Evolutionary conservation across 306 rosid species (phyloP).

Genomic region (Castanopsis chinensis): DNA sequence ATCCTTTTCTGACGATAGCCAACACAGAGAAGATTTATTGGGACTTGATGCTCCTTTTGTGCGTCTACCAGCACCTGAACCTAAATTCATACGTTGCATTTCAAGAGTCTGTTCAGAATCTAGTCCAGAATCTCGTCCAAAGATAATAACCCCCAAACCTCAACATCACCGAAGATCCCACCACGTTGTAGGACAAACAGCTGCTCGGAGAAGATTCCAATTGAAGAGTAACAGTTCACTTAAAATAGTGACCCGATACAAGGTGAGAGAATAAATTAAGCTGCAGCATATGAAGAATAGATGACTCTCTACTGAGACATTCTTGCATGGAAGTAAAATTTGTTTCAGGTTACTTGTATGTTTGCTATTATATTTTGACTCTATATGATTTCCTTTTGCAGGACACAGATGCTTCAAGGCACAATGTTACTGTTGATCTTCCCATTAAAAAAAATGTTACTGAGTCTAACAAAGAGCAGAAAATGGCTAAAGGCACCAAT

Average conservation of each 20-base stretch:
- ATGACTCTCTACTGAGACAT: conserved; percentile 10
- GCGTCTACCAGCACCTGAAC: not conserved
- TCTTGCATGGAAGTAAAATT: conserved; percentile 9
- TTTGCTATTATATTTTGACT: not conserved
- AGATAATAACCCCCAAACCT: not conserved
- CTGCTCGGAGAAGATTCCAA: conserved; percentile 24
- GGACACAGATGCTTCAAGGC: too few relatives aligned
- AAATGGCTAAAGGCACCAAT: too few relatives aligned
- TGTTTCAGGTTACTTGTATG: not conserved
- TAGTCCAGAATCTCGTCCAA: conserved; percentile 3
- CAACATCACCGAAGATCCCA: conserved; percentile 18
- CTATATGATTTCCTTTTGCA: conserved; percentile 12
- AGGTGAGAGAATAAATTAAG: conserved; percentile 42
- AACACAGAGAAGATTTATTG: not conserved
- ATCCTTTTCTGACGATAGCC: not conserved
- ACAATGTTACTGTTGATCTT: too few relatives aligned
- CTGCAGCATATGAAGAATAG: not conserved
- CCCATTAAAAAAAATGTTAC: too few relatives aligned
- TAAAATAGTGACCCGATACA: conserved; percentile 10
- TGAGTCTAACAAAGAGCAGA: too few relatives aligned
- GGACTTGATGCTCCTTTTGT: conserved; percentile 21
- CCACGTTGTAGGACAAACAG: conserved; percentile 5
- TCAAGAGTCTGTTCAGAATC: not conserved
- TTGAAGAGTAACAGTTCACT: conserved; percentile 15
- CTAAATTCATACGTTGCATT: not conserved